A percentile compares a stretch with the other conserved stretches of the same genome.
Conservation (phyloP, 352 stramenopile species). For the Phytophthora cactorum region DNA sequence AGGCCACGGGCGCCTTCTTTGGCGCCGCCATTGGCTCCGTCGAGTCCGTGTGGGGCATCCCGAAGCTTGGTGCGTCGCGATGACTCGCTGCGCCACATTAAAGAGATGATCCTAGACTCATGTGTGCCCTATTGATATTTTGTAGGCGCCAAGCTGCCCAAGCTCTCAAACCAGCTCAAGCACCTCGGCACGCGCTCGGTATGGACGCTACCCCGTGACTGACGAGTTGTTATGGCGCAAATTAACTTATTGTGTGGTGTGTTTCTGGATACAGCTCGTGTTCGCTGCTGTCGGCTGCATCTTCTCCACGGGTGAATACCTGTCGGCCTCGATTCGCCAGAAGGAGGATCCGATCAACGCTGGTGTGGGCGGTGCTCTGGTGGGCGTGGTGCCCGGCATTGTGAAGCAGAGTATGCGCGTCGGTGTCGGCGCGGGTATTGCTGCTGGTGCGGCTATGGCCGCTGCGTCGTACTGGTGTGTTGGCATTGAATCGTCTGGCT, state of each 20-base stretch:
- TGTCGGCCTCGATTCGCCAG: slow-evolving; percentile 67
- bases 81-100: background rate
- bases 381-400: slow-evolving; percentile 74
- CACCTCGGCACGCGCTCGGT: slow-evolving; percentile 81
- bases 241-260: background rate
- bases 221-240: background rate
- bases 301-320: slow-evolving; percentile 75
- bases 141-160: slow-evolving; percentile 78
- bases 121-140: background rate
- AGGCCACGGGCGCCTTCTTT: slow-evolving; percentile 83
- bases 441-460: slow-evolving; percentile 50
- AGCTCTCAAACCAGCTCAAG: slow-evolving; percentile 83
- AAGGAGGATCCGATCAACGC: slow-evolving; percentile 78
- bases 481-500: background rate
- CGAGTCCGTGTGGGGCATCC: slow-evolving; percentile 89
- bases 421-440: slow-evolving; percentile 53
- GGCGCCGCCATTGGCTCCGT: slow-evolving; percentile 72
- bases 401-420: slow-evolving; percentile 81
- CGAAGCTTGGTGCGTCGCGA: slow-evolving; percentile 73
- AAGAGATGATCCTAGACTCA: background rate
- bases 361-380: slow-evolving; percentile 63
- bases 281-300: slow-evolving; percentile 70
- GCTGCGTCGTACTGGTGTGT: slow-evolving; percentile 76
- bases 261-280: slow-evolving; percentile 52
- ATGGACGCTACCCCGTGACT: slow-evolving; percentile 5